phyloP scores from a whole-genome alignment of 2,329 filamentous ascomycete species.

The Fusarium vanettenii region DNA sequence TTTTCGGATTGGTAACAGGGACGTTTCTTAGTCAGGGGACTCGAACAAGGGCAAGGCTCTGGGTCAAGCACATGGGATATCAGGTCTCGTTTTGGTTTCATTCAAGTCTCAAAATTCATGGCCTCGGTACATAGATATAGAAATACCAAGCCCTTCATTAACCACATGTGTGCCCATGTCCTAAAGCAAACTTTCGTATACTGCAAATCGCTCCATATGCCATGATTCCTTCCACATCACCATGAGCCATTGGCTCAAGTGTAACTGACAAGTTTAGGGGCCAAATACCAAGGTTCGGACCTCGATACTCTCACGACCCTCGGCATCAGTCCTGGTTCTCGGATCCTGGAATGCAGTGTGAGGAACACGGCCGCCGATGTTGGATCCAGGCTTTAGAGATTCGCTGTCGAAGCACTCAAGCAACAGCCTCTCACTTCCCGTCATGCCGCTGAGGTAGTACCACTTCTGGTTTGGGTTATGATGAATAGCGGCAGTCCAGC shows the following conservation, averaged over 20 bases:
- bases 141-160: conserved; percentile 29
- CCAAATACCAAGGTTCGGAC: conserved; percentile 88
- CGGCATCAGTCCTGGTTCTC: conserved; percentile 74
- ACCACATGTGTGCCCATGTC: not conserved
- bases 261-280: conserved; percentile 47
- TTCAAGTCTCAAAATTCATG: conserved; percentile 3
- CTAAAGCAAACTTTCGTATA: not conserved
- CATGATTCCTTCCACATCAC: not conserved
- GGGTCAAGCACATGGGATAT: conserved; percentile 1
- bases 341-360: conserved; percentile 87
- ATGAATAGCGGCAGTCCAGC: conserved; percentile 79
- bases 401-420: conserved; percentile 84
- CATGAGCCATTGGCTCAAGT: not conserved
- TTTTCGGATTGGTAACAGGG: conserved; percentile 14
- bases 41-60: not conserved
- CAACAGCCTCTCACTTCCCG: conserved; percentile 75
- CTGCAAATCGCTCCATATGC: not conserved
- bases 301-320: conserved; percentile 87
- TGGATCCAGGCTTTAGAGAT: conserved; percentile 59
- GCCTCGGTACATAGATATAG: conserved; percentile 37
- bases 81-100: conserved; percentile 20
- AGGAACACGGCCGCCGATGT: conserved; percentile 69
- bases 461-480: conserved; percentile 74
- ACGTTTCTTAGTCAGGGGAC: conserved; percentile 1
- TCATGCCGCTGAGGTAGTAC: conserved; percentile 86